Base-by-base conservation (phyloP, 2,329 filamentous ascomycete species). In the Fusarium sambucinum region DNA sequence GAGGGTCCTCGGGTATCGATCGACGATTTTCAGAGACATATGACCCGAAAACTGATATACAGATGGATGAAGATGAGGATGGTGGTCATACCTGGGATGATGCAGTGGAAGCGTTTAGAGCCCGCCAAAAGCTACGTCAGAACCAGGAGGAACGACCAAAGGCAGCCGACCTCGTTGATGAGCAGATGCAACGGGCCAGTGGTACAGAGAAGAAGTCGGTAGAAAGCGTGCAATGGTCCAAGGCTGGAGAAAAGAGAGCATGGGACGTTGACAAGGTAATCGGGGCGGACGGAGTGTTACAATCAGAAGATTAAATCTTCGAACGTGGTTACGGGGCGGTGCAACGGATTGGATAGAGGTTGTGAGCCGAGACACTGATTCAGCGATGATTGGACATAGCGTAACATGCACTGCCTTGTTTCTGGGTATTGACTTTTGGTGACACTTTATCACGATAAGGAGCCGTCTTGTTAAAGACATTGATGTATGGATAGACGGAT, bases 51-150 rank as follows among this genome's bases (percentile, higher is more conserved):
- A 76, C 81, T n/a, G 87, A 92, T 71, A 78, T 90, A 5, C 80
- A 84, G 38, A 79, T 82, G 47, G 84, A 85, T 63, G 79, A 81
- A 11, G 59, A 63, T 4, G 81, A 83, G 2, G 41, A 83, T 2
- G 51, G 21, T 23, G 84, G 84, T 29, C 89, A 90, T 63, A 88
- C 92, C 62, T 97, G 93, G 94, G 91, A 92, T 44, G 87, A 92
- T 71, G 89, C 92, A 1, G 82, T 96, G 1, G 93, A 97, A 78
- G 89, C 90, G 6, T 84, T 93, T 57, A 87, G 91, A 38, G 93
- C 97, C 76, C 88, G 93, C n/a, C 87, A 92, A 69, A 90, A 89
- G 69, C 94, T 92, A 88, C 89, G 88, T 73, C 85, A 89, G 66
- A 88, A 90, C 70, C 92, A 93, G 30, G 92, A 92, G 9, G 90